Conservation (phyloP, 768 basidiomycete genomes). For the Gymnopilus dilepis region DNA sequence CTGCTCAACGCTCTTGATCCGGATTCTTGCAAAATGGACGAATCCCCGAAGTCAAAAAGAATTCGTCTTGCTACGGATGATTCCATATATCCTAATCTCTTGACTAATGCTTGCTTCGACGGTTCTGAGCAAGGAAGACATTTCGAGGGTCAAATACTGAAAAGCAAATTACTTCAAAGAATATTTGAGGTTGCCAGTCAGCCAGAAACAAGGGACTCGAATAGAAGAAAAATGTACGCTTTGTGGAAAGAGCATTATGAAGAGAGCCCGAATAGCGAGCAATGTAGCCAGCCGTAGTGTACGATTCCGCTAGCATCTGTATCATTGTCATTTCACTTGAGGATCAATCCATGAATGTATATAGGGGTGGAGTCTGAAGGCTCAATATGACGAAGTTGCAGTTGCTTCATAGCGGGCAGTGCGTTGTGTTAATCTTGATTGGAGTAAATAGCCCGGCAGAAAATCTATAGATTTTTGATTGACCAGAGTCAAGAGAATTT, state of each 20-base stretch:
- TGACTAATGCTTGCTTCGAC: slow-evolving; percentile 59
- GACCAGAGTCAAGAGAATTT: too few species aligned
- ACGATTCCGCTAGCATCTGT: neutral
- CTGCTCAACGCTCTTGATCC: slow-evolving; percentile 60
- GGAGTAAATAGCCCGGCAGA: too few species aligned
- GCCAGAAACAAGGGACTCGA: slow-evolving; percentile 75
- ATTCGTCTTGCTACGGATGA: slow-evolving; percentile 41
- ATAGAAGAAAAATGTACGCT: slow-evolving; percentile 82
- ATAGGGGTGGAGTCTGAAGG: too few species aligned
- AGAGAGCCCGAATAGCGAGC: slow-evolving; percentile 38
- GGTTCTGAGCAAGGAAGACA: slow-evolving; percentile 45
- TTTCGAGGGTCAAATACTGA: slow-evolving; percentile 43
- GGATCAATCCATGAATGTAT: too few species aligned
- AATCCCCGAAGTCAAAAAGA: slow-evolving; percentile 52
- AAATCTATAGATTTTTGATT: too few species aligned
- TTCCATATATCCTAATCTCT: slow-evolving; percentile 45
- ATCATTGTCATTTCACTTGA: neutral
- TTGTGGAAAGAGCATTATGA: slow-evolving; percentile 73
- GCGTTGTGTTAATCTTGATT: too few species aligned
- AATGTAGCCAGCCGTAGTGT: slow-evolving; percentile 23
- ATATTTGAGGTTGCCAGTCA: slow-evolving; percentile 80
- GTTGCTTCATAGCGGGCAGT: too few species aligned
- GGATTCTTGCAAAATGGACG: slow-evolving; percentile 40
- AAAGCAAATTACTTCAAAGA: slow-evolving; percentile 58
- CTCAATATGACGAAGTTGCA: too few species aligned